A percentile compares a stretch with the other conserved stretches of the same genome.
These are phyloP conservation scores for Venturia asperata DNA, from an alignment of 2,329 filamentous ascomycete genomes.

Conservation along the genomic window DNA sequence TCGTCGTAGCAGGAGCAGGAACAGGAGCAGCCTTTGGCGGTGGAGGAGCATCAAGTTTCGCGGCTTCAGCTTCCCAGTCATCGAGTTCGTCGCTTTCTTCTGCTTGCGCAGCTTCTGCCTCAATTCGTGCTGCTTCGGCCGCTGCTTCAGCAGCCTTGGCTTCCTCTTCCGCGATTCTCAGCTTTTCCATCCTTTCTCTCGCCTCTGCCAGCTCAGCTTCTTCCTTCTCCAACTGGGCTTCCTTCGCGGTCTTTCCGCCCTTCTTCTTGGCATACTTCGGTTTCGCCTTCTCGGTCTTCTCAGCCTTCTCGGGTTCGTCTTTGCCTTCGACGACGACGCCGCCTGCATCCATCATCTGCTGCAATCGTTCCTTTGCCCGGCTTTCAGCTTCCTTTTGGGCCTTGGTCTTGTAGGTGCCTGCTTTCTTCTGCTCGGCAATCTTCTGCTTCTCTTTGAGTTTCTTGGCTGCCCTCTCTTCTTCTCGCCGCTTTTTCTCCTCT, in stretches of 20 bases:
- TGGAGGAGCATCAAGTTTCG: conserved; percentile 33
- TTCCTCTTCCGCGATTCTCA: conserved; percentile 57
- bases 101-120: conserved; percentile 61
- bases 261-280: conserved; percentile 72
- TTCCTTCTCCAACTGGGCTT: conserved; percentile 36
- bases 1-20: conserved; percentile 90
- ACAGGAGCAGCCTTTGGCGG: conserved; percentile 78
- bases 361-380: conserved; percentile 67
- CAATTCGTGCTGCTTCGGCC: conserved; percentile 61
- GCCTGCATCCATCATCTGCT: conserved; percentile 77
- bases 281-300: conserved; percentile 60
- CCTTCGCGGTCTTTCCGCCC: conserved; percentile 56
- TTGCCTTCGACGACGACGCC: conserved; percentile 56
- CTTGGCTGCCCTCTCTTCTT: conserved; percentile 68
- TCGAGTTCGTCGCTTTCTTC: conserved; percentile 59
- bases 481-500: conserved; percentile 62
- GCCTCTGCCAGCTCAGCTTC: conserved; percentile 48
- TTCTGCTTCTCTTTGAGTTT: conserved; percentile 83
- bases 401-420: conserved; percentile 80
- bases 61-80: conserved; percentile 81
- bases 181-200: conserved; percentile 49
- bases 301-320: conserved; percentile 31
- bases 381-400: conserved; percentile 78
- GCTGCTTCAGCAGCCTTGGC: conserved; percentile 66
- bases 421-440: conserved; percentile 80